Evolutionary conservation across 2,329 filamentous ascomycete species (phyloP).

Genomic region (Curvularia sp.): DNA sequence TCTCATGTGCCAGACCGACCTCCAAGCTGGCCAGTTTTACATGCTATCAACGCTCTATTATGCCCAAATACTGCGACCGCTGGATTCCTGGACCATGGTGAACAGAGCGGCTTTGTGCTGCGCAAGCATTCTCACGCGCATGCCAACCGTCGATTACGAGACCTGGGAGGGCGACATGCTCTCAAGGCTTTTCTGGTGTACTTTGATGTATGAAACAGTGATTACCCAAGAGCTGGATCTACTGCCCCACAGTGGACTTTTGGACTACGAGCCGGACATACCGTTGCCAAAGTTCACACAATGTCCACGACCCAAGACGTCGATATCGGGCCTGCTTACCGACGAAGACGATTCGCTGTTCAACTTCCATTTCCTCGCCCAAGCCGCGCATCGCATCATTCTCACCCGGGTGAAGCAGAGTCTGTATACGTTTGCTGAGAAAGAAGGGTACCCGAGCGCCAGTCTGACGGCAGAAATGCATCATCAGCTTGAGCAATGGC

Average conservation of each 20-base stretch:
- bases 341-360: constrained; percentile 62
- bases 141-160: constrained; percentile 53
- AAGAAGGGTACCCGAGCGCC: constrained; percentile 53
- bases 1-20: constrained; percentile 57
- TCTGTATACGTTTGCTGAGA: constrained; percentile 58
- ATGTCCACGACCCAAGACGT: constrained; percentile 51
- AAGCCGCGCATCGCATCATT: constrained; percentile 64
- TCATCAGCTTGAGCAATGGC: constrained; percentile 65
- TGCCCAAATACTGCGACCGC: constrained; percentile 60
- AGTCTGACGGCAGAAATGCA: constrained; percentile 61
- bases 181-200: constrained; percentile 63
- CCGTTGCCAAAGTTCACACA: constrained; percentile 62
- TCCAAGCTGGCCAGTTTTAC: constrained; percentile 62
- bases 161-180: constrained; percentile 65
- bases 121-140: constrained; percentile 57
- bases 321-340: constrained; percentile 43
- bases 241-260: constrained; percentile 60
- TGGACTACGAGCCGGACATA: constrained; percentile 60
- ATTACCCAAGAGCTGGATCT: constrained; percentile 61
- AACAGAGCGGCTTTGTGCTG: constrained; percentile 61
- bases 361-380: constrained; percentile 65
- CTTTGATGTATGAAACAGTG: constrained; percentile 64
- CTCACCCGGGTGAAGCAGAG: constrained; percentile 62
- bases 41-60: constrained; percentile 62
- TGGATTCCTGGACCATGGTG: constrained; percentile 63